Evolutionary conservation across 1,139 yeast genomes (phyloP).

Genomic region (Casaregolazyma suthepensis): DNA sequence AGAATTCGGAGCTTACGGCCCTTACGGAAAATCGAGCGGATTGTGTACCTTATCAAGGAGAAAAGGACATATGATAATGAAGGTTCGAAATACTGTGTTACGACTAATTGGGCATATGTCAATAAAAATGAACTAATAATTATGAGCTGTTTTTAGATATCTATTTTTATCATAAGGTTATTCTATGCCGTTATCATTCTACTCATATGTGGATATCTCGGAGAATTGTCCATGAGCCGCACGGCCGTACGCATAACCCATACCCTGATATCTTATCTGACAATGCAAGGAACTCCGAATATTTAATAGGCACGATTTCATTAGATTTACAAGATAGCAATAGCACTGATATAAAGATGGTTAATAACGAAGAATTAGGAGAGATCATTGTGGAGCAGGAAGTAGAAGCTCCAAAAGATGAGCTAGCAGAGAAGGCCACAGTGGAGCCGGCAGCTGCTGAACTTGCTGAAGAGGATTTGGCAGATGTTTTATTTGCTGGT

Average conservation of each 20-base stretch:
- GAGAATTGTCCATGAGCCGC: not conserved
- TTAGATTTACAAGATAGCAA: not conserved
- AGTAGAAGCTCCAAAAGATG: not conserved
- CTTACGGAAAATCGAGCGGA: not conserved
- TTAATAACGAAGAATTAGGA: not conserved
- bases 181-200: not conserved
- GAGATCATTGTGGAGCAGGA: conserved; percentile 5
- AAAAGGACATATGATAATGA: not conserved
- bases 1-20: not conserved
- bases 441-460: conserved; percentile 7
- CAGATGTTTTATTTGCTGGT: conserved; percentile 10
- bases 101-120: too few species aligned
- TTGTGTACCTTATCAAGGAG: not conserved
- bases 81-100: too few species aligned
- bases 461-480: conserved; percentile 5
- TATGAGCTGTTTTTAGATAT: not conserved
- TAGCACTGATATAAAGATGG: not conserved
- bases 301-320: not conserved
- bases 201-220: not conserved
- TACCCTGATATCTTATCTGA: not conserved
- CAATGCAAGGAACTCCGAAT: not conserved
- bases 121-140: not conserved
- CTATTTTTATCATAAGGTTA: not conserved
- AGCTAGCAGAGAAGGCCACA: not conserved
- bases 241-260: not conserved